Base-by-base conservation (phyloP, 768 basidiomycete species). In the Guyanaporus albipodus region DNA sequence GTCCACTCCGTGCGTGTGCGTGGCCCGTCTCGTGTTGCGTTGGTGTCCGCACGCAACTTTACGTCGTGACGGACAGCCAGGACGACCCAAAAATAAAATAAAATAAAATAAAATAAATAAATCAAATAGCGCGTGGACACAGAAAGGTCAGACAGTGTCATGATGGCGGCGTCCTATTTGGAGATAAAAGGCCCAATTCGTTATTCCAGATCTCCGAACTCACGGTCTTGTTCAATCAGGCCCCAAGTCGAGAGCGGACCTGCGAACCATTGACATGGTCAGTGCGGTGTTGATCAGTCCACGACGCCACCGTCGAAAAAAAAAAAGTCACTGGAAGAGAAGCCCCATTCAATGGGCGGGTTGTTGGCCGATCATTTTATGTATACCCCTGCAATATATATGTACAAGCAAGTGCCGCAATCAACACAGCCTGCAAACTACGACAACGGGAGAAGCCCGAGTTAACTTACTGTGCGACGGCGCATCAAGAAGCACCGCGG, bases 301-400 rank as follows among this genome's bases (percentile, higher is more conserved):
- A 42, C 40, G 43, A 50, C 60, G 61, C 61, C 60, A 55, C 61
- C 31, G 58, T 63, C 60, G 54, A 54, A 48, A 49, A 46, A 50
- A 37, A 38, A 37, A 38, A 33, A 49, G 38, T 17, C 17, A 38
- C 41, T 27, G 27, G 38, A 46, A 41, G 31, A 32, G 15, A 41
- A 53, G 49, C 19, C 35, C 44, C 18, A 45, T 40, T 50, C 43
- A 50, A 49, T 38, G 37, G n/a, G n/a, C n/a, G n/a, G n/a, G n/a
- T n/a, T n/a, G 43, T 51, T 38, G 36, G 36, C 44, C 44, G 38
- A 53, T 53, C 50, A 48, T 28, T 55, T 61, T 51, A 45, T 63
- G 55, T 49, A 42, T 48, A 42, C 50, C 55, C 45, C 44, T 29
- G 38, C 17, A 50, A 49, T 60, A 50, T 48, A 44, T 39, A 47